Evolutionary conservation across 176 grass and related monocot species (phyloP).

Genomic region (Cenchrus fungigraminus): DNA sequence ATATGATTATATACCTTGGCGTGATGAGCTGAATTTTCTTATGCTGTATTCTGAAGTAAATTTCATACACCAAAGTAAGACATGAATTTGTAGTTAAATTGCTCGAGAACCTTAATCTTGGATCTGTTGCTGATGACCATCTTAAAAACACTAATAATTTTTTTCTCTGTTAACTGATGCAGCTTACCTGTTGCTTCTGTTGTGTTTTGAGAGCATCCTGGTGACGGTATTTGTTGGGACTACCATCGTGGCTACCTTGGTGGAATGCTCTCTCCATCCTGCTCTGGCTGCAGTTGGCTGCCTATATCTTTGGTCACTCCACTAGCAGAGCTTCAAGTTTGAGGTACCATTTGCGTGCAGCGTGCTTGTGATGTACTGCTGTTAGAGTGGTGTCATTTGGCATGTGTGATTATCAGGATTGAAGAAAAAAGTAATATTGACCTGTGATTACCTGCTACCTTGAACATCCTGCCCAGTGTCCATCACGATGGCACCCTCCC

Average conservation of each 20-base stretch:
- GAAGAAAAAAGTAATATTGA: too few species aligned
- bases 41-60: neutral
- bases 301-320: slow-evolving; percentile 78
- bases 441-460: too few species aligned
- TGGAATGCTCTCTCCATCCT: slow-evolving; percentile 83
- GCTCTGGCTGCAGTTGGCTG: slow-evolving; percentile 80
- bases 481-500: too few species aligned
- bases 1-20: neutral
- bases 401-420: too few species aligned
- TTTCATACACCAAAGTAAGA: neutral
- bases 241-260: slow-evolving; percentile 83
- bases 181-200: neutral
- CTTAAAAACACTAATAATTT: neutral
- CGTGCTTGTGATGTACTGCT: neutral
- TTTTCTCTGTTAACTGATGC: neutral
- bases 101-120: neutral
- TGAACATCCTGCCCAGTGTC: too few species aligned
- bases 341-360: slow-evolving; percentile 52
- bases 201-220: slow-evolving; percentile 65
- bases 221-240: slow-evolving; percentile 85
- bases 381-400: too few species aligned
- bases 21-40: neutral
- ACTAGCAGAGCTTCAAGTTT: slow-evolving; percentile 58
- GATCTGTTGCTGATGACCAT: neutral
- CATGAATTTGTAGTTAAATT: neutral